Base-by-base conservation (phyloP, 306 rosid genomes). In the Corylus americana region DNA sequence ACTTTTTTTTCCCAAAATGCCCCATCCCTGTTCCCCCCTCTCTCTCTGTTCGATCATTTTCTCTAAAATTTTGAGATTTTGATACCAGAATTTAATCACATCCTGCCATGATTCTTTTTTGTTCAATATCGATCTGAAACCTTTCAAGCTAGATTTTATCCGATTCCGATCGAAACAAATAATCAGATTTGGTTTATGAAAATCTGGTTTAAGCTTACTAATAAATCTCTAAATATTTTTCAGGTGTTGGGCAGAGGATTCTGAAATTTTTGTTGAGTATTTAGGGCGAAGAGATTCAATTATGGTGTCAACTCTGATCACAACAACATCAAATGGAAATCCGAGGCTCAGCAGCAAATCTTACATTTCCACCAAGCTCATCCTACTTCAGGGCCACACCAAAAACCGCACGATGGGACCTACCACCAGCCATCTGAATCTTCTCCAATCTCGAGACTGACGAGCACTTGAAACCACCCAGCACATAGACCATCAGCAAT, bases 311-410 rank as follows among this genome's bases (percentile, higher is more conserved):
- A 55, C 92, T 31, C 50, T 87, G 83, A 82, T 84, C 73, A 79
- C 57, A 79, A 44, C 69, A 83, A 79, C 14, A 74, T 67, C 7
- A 91, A 79, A 59, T 95, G 97, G 99, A 89, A 93, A 77, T 91
- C 97, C 5, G 86, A 88, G 63, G 51, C 89, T 4, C 97, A 92
- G n/a, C 92, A 95, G 45, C 94, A 90, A 82, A 47, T 47, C 50
- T 8, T 10, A 8, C 12, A 47, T 47, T 8, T 47, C 50, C 50
- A 47, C 50, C 50, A 47, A 47, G 12, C 12, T 47, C 50, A 47
- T 47, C 50, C 50, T 7, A 47, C 11, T 47, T 8, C 12, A 1
- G 2, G 50, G 25, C 51, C 13, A 3, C 12, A 42, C 8, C 45
- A 42, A 39, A 35, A 39, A 39, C 44, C 44, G 44, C 44, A 39